Conservation (phyloP, 305 asterid genomes). For the Fraxinus sp. region DNA sequence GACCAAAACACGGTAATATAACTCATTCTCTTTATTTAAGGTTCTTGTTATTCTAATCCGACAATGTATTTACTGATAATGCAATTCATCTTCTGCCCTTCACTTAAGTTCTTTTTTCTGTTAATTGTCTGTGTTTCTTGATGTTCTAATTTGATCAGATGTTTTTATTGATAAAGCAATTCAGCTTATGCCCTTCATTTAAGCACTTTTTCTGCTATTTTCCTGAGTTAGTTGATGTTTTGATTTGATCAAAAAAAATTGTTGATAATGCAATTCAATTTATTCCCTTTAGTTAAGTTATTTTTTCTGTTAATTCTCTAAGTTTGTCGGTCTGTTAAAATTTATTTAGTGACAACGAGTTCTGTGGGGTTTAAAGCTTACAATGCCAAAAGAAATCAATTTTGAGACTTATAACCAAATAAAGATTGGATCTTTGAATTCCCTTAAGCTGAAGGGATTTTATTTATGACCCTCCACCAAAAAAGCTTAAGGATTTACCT, state of each 20-base stretch:
- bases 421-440: neutral
- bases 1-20: constrained; percentile 73
- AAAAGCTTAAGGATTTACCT: neutral
- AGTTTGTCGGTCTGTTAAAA: neutral
- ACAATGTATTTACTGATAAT: neutral
- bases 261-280: too few species aligned
- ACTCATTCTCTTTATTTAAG: neutral
- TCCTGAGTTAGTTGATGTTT: too few species aligned
- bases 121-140: neutral
- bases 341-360: neutral
- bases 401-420: neutral
- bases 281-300: neutral
- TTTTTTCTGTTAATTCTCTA: neutral
- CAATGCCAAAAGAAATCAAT: neutral
- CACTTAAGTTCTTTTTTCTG: neutral
- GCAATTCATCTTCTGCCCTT: neutral
- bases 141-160: neutral
- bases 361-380: neutral
- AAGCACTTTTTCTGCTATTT: too few species aligned
- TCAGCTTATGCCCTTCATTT: neutral
- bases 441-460: neutral
- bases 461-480: neutral
- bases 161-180: neutral
- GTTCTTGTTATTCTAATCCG: neutral
- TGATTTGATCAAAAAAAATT: too few species aligned